Percentiles rank a stretch among this genome's conserved stretches.
These are phyloP conservation scores for Botrytis fabae DNA, from an alignment of 2,329 filamentous ascomycete species.

Conservation along the genomic window DNA sequence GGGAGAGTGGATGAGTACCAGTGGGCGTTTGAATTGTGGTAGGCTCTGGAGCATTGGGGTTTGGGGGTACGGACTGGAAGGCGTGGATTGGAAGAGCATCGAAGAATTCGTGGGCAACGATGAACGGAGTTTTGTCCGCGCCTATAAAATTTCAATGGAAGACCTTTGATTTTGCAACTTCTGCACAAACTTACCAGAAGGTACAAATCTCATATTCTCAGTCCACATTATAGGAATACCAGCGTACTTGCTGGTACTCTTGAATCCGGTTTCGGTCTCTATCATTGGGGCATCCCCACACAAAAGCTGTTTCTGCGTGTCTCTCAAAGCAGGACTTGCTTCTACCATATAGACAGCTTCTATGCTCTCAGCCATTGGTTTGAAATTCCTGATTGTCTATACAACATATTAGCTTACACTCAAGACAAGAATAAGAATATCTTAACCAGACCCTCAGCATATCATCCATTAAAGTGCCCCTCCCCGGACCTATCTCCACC, in stretches of 20 bases:
- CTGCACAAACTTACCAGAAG: slow-evolving; percentile 26
- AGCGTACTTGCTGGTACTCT: slow-evolving; percentile 74
- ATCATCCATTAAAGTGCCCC: slow-evolving; percentile 96
- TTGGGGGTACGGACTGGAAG: slow-evolving; percentile 72
- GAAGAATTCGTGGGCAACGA: slow-evolving; percentile 97
- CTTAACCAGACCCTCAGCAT: slow-evolving; percentile 71
- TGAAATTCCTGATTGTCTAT: slow-evolving; percentile 83
- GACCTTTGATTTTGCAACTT: neutral
- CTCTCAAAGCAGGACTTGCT: slow-evolving; percentile 77
- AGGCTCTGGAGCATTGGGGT: slow-evolving; percentile 42
- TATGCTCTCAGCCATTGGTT: slow-evolving; percentile 70
- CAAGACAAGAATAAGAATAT: slow-evolving; percentile 17
- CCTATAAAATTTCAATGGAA: slow-evolving; percentile 44
- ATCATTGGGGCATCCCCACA: slow-evolving; percentile 71
- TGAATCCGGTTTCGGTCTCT: slow-evolving; percentile 71
- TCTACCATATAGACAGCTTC: slow-evolving; percentile 93
- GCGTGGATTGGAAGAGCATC: slow-evolving; percentile 95
- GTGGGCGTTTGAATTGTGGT: slow-evolving; percentile 45
- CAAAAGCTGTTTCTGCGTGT: slow-evolving; percentile 76
- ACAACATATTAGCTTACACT: slow-evolving; percentile 23
- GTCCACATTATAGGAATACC: slow-evolving; percentile 82
- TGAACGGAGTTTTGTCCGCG: slow-evolving; percentile 76
- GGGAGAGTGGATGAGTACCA: slow-evolving; percentile 45
- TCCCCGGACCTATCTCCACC: slow-evolving; percentile 90
- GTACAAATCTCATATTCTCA: slow-evolving; percentile 53